Conservation (phyloP, 768 basidiomycete species). For the Chalciporus pseudorubinellus region DNA sequence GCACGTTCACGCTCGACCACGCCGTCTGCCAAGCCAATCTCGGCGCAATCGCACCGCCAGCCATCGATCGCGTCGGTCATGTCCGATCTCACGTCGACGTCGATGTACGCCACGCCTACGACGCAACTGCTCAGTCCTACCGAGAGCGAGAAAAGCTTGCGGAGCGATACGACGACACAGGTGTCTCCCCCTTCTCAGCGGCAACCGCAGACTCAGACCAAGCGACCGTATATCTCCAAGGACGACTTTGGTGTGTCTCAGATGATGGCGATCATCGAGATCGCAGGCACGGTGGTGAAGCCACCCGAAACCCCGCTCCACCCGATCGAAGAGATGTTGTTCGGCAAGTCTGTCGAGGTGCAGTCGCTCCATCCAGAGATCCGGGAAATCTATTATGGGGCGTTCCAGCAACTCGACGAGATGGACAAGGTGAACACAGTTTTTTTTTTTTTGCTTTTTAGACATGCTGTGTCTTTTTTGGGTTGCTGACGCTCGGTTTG, state of each 20-base stretch:
- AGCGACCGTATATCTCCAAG: slow-evolving; percentile 52
- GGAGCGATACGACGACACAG: slow-evolving; percentile 25
- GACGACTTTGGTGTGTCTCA: slow-evolving; percentile 85
- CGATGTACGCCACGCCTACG: slow-evolving; percentile 47
- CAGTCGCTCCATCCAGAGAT: slow-evolving; percentile 68
- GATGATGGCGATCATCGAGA: slow-evolving; percentile 88
- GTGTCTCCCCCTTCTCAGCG: slow-evolving; percentile 1
- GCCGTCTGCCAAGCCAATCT: slow-evolving; percentile 26
- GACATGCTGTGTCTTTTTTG: background rate
- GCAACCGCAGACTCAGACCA: slow-evolving; percentile 23
- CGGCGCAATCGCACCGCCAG: slow-evolving; percentile 45
- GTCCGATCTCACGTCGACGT: slow-evolving; percentile 48
- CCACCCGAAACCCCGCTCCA: slow-evolving; percentile 43
- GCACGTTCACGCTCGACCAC: slow-evolving; percentile 26
- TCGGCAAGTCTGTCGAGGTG: slow-evolving; percentile 62
- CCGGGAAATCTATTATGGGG: slow-evolving; percentile 65
- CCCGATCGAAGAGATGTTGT: slow-evolving; percentile 70
- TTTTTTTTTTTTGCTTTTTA: background rate
- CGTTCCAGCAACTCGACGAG: slow-evolving; percentile 73
- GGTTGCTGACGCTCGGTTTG: background rate
- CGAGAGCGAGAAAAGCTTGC: slow-evolving; percentile 11
- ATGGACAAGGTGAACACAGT: slow-evolving; percentile 65
- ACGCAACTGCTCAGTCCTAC: slow-evolving; percentile 29
- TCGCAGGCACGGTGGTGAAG: slow-evolving; percentile 44
- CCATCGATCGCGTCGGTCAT: slow-evolving; percentile 75